Evolutionary conservation across 2,329 filamentous ascomycete genomes (phyloP).

Genomic region (Aureobasidium sp.): DNA sequence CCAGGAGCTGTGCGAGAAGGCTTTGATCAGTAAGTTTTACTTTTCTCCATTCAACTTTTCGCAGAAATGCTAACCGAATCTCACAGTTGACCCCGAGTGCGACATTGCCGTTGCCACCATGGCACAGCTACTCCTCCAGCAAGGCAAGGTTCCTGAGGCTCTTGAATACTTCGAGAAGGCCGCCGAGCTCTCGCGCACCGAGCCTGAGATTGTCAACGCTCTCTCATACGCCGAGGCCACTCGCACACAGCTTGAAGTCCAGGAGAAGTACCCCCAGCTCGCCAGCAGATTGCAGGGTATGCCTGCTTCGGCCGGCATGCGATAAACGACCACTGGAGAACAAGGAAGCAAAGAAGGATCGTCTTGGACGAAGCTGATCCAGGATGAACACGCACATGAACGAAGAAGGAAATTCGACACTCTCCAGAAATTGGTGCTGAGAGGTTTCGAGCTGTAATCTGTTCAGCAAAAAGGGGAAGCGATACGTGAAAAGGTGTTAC

Average conservation of each 20-base stretch:
- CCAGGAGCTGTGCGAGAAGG: constrained; percentile 94
- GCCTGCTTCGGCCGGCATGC: constrained; percentile 24
- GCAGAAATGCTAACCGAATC: constrained; percentile 26
- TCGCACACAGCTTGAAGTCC: constrained; percentile 77
- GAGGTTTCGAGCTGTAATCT: not conserved
- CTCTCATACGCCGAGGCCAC: constrained; percentile 96
- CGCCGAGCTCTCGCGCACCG: constrained; percentile 86
- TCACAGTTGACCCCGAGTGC: constrained; percentile 86
- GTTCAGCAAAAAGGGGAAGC: not conserved
- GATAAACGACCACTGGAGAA: constrained; percentile 1
- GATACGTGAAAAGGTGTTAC: not conserved
- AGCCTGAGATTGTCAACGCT: constrained; percentile 92
- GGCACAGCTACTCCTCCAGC: constrained; percentile 93
- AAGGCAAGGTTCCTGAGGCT: constrained; percentile 92
- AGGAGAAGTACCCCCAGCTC: constrained; percentile 46
- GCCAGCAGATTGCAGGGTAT: constrained; percentile 38
- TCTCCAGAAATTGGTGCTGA: not conserved
- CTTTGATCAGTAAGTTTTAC: constrained; percentile 70
- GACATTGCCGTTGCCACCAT: constrained; percentile 98
- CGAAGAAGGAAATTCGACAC: not conserved
- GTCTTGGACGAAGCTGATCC: not conserved
- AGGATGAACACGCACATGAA: not conserved
- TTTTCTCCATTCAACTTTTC: not conserved
- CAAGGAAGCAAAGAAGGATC: not conserved
- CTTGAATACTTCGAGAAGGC: constrained; percentile 96